Base-by-base conservation (phyloP, 2,329 filamentous ascomycete species). In the Ascomycota sp. region DNA sequence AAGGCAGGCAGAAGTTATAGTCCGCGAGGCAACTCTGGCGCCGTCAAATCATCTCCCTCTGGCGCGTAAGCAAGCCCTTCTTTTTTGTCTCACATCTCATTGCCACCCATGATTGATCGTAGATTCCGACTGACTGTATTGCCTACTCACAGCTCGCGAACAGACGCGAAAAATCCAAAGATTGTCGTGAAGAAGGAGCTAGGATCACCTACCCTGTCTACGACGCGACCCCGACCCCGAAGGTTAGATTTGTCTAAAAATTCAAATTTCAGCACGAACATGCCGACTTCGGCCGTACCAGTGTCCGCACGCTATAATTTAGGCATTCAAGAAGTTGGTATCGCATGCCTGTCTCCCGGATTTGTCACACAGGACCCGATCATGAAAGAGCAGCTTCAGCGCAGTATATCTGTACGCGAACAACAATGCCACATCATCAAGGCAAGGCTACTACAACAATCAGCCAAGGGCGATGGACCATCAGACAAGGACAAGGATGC, bases 151-250 rank as follows among this genome's bases (percentile, higher is more conserved):
- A 30, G 32, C 21, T 29, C 23, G 8, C 29, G 28, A 19, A 23
- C 17, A 13, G 28, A 32, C 13, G 8, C 50, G 50, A 62, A 56
- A 27, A 52, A 55, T 20, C 79, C 80, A 25, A 85, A 81, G 56
- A 91, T 94, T 37, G 67, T 92, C 38, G 85, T 98, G 35, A 95
- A 95, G 63, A 94, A 94, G 55, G 89, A 98, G 53, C 85, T 85
- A 22, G 70, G 77, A 25, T 94, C 86, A 28, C 86, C 86, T 31
- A 77, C 77, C 38, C 69, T 89, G 44, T 63, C 71, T 30, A 68
- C 71, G 35, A 68, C 76, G 31, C 69, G 79, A 30, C 80, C 81
- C 44, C 68, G 80, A 34, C 41, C 41, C 7, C 36, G 41, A 44
- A 75, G 71, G 45, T 65, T 91, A 33, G 79, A 89, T 50, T 65